These are phyloP conservation scores for Jacaranda copaia DNA, from an alignment of 257 asterid species.

Conservation along the genomic window DNA sequence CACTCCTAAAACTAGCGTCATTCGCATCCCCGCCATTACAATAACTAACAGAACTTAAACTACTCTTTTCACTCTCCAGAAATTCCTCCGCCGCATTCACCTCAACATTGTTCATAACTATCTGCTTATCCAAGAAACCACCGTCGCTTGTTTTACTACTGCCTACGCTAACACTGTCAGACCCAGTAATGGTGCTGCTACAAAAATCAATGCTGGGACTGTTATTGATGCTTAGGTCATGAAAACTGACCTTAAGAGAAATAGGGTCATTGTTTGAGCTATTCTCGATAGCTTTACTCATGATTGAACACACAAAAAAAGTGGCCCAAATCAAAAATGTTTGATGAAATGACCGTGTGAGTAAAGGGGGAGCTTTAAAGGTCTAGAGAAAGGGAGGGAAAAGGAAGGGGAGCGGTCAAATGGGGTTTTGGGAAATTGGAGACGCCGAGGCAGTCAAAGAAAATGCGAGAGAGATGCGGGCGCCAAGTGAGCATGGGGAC, in stretches of 20 bases:
- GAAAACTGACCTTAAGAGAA: constrained; percentile 52
- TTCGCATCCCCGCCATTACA: constrained; percentile 42
- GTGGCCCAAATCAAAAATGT: constrained; percentile 28
- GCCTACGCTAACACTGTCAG: constrained; percentile 46
- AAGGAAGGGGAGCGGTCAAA: constrained; percentile 60
- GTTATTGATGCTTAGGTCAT: constrained; percentile 49
- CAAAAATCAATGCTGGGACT: constrained; percentile 60
- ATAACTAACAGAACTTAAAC: constrained; percentile 47
- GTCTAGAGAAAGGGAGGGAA: constrained; percentile 44
- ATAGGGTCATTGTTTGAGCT: constrained; percentile 44
- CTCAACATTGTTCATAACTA: constrained; percentile 35
- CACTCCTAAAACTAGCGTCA: constrained; percentile 65
- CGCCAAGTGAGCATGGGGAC: constrained; percentile 53
- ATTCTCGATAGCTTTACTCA: constrained; percentile 46
- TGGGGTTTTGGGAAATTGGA: constrained; percentile 50
- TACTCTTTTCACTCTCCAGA: constrained; percentile 40
- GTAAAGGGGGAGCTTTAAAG: constrained; percentile 41
- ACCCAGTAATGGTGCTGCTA: constrained; percentile 56
- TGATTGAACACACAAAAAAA: constrained; percentile 32
- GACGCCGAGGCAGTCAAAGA: constrained; percentile 87
- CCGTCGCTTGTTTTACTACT: constrained; percentile 47
- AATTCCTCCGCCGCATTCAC: constrained; percentile 32
- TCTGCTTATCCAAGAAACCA: constrained; percentile 49
- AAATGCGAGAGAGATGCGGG: constrained; percentile 60
- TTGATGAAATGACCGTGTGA: constrained; percentile 59